These are phyloP conservation scores for Populus tomentosa DNA, from an alignment of 441 rosid genomes.

Conservation along the genomic window DNA sequence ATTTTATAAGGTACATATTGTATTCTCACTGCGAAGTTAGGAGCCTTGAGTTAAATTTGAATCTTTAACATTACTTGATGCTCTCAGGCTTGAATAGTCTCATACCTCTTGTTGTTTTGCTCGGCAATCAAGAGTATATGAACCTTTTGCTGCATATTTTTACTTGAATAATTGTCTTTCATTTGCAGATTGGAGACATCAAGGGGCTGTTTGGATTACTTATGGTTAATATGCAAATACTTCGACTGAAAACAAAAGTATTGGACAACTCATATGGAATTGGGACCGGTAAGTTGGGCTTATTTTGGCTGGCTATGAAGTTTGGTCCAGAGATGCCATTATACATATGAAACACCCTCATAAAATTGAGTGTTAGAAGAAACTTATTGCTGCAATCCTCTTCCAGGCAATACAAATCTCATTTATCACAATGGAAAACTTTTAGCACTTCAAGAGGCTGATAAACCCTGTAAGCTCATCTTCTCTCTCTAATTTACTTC, in stretches of 20 bases:
- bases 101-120: background rate
- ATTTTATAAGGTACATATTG: background rate
- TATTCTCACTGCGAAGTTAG: background rate
- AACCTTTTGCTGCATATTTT: background rate
- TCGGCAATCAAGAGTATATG: background rate
- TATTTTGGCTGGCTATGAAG: background rate
- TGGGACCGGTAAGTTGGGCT: conserved; percentile 56
- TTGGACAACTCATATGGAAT: conserved; percentile 67
- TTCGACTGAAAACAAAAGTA: conserved; percentile 65
- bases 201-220: conserved; percentile 82
- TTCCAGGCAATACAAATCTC: conserved; percentile 49
- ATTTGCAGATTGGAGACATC: conserved; percentile 74
- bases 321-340: background rate
- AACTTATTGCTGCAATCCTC: conserved; percentile 14
- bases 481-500: conserved; percentile 17
- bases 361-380: background rate
- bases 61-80: background rate
- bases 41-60: background rate
- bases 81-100: background rate
- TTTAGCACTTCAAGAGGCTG: conserved; percentile 71
- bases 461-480: conserved; percentile 73
- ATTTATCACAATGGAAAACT: conserved; percentile 67
- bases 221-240: conserved; percentile 59
- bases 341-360: background rate
- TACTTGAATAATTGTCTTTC: background rate